These are phyloP conservation scores for Cynanchum wilfordii DNA, from an alignment of 257 asterid species.

Conservation along the genomic window DNA sequence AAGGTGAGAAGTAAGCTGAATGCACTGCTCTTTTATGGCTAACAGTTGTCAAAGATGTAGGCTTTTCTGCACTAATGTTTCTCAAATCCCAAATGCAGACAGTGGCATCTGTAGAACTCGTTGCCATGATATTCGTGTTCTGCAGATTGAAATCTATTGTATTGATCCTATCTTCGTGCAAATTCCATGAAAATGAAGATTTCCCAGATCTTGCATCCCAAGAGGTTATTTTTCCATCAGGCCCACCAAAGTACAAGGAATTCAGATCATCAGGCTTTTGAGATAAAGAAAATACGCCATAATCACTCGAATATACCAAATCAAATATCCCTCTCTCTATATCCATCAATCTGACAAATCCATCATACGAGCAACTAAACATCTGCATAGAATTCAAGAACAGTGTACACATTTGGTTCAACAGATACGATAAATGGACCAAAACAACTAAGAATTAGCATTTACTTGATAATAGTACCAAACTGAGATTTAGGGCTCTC, in stretches of 20 bases:
- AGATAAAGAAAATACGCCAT: constrained; percentile 46
- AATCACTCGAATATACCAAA: constrained; percentile 46
- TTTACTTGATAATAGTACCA: background rate
- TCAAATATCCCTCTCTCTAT: constrained; percentile 72
- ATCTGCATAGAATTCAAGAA: constrained; percentile 48
- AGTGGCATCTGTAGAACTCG: constrained; percentile 75
- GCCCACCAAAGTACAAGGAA: constrained; percentile 63
- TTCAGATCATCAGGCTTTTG: constrained; percentile 39
- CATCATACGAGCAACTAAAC: constrained; percentile 78
- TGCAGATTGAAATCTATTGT: constrained; percentile 63
- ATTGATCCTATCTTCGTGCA: constrained; percentile 69
- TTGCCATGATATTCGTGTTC: constrained; percentile 56
- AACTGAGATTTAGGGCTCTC: background rate
- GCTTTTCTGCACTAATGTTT: constrained; percentile 31
- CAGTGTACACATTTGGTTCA: background rate
- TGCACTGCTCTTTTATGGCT: constrained; percentile 64
- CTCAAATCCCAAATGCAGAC: constrained; percentile 97
- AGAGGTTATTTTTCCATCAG: constrained; percentile 43
- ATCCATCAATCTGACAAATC: constrained; percentile 75
- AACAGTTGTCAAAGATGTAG: constrained; percentile 41
- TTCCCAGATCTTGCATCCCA: constrained; percentile 77
- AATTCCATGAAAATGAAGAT: constrained; percentile 36
- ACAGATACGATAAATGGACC: background rate
- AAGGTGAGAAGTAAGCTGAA: constrained; percentile 85
- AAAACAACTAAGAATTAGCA: background rate